A percentile compares a stretch with the other conserved stretches of the same genome.
Conservation (phyloP, 345 rosid species). For the Populus ilicifolia region DNA sequence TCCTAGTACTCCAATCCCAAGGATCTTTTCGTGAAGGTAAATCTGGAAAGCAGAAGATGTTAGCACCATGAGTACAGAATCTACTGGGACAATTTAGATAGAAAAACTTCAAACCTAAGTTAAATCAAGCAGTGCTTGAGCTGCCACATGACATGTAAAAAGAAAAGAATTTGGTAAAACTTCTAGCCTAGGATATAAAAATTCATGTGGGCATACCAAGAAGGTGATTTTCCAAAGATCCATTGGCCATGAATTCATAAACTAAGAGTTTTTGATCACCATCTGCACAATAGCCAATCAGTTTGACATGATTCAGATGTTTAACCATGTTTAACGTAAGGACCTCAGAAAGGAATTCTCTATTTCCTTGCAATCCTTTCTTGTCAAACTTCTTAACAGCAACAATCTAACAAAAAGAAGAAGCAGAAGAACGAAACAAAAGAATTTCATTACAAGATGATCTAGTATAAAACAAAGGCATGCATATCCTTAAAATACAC, state of each 20-base stretch:
- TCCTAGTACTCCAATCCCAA: conserved; percentile 56
- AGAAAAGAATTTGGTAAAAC: not conserved
- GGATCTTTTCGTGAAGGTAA: conserved; percentile 33
- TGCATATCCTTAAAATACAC: not conserved
- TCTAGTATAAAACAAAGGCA: not conserved
- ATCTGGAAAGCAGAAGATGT: conserved; percentile 28
- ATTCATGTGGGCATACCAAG: conserved; percentile 35
- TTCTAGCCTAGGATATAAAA: not conserved
- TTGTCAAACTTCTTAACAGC: conserved; percentile 66
- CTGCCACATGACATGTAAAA: not conserved
- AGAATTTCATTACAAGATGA: not conserved
- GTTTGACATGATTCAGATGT: conserved; percentile 57
- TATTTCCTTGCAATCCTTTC: conserved; percentile 59
- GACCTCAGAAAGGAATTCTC: conserved; percentile 63
- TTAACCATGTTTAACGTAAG: conserved; percentile 52
- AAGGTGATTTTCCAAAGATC: conserved; percentile 68
- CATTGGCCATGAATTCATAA: conserved; percentile 58
- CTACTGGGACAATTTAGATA: not conserved
- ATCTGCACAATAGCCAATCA: conserved; percentile 60
- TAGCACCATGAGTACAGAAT: not conserved
- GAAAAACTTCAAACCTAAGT: not conserved
- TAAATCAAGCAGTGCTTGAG: not conserved
- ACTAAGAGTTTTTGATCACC: conserved; percentile 62
- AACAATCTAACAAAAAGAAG: conserved; percentile 32
- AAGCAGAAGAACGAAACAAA: not conserved